Evolutionary conservation across 768 basidiomycete species (phyloP).

Genomic region (Termitomyces sp.): DNA sequence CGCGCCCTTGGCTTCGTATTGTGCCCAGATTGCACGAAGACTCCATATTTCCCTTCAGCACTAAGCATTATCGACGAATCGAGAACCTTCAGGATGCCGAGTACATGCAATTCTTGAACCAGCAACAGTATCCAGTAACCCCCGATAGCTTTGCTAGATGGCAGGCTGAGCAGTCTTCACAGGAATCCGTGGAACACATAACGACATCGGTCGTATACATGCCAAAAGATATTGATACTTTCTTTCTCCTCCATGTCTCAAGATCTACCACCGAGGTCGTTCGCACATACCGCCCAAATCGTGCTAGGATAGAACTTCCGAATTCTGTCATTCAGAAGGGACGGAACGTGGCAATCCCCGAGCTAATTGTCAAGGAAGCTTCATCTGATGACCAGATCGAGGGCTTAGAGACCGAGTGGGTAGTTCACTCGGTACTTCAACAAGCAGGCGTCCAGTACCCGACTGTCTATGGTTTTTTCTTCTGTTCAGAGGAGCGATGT

Average conservation of each 20-base stretch:
- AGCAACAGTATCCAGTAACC: neutral
- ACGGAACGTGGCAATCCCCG: neutral
- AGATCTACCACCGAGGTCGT: neutral
- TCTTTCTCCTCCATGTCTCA: neutral
- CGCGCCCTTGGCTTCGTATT: neutral
- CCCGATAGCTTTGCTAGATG: neutral
- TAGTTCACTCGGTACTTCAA: neutral
- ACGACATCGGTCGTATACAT: no score
- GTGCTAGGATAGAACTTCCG: neutral
- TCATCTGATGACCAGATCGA: neutral
- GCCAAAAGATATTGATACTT: neutral
- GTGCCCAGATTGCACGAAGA: neutral
- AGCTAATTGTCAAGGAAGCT: neutral
- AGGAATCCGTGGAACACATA: neutral
- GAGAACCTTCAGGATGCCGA: neutral
- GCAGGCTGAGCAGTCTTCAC: neutral
- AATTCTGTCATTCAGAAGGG: neutral
- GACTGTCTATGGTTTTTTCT: constrained; percentile 8
- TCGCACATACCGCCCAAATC: neutral
- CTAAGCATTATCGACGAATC: neutral
- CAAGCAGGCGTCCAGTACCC: neutral
- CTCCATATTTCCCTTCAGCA: neutral
- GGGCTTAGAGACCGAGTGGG: constrained; percentile 2
- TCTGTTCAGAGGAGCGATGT: neutral
- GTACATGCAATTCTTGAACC: neutral